Evolutionary conservation across 2,329 filamentous ascomycete species (phyloP).

Genomic region (Penicillium sp.): DNA sequence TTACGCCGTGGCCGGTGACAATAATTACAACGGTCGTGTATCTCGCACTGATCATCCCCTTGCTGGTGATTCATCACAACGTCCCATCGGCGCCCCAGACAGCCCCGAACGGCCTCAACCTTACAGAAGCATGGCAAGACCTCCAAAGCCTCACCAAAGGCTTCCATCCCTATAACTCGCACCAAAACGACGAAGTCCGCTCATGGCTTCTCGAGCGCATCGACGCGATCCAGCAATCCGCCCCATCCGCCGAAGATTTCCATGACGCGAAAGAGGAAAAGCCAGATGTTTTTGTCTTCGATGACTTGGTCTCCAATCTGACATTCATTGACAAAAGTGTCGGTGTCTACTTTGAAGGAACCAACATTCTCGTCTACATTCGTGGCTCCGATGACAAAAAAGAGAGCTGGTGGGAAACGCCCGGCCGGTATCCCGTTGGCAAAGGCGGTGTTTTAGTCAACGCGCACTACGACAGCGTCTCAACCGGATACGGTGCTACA

Average conservation of each 20-base stretch:
- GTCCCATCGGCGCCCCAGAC: slow-evolving; percentile 68
- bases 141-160: slow-evolving; percentile 71
- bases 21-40: slow-evolving; percentile 77
- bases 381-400: slow-evolving; percentile 74
- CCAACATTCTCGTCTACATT: slow-evolving; percentile 89
- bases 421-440: slow-evolving; percentile 52
- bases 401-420: slow-evolving; percentile 70
- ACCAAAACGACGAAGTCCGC: slow-evolving; percentile 76
- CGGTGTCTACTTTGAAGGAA: slow-evolving; percentile 84
- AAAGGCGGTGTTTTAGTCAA: slow-evolving; percentile 86
- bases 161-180: slow-evolving; percentile 89
- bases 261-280: slow-evolving; percentile 21
- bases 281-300: slow-evolving; percentile 63
- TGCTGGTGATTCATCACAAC: slow-evolving; percentile 73
- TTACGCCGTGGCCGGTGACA: slow-evolving; percentile 78
- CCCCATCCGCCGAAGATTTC: slow-evolving; percentile 38
- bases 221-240: slow-evolving; percentile 66
- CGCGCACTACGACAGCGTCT: slow-evolving; percentile 92
- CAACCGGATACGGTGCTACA: slow-evolving; percentile 88
- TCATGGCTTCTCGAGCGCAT: slow-evolving; percentile 73
- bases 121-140: slow-evolving; percentile 85
- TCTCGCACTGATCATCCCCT: slow-evolving; percentile 70
- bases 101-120: slow-evolving; percentile 66
- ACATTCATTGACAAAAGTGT: slow-evolving; percentile 61
- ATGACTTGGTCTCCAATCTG: slow-evolving; percentile 77